phyloP scores from a whole-genome alignment of 2,329 filamentous ascomycete genomes.

The Stagonosporopsis rhizophila region DNA sequence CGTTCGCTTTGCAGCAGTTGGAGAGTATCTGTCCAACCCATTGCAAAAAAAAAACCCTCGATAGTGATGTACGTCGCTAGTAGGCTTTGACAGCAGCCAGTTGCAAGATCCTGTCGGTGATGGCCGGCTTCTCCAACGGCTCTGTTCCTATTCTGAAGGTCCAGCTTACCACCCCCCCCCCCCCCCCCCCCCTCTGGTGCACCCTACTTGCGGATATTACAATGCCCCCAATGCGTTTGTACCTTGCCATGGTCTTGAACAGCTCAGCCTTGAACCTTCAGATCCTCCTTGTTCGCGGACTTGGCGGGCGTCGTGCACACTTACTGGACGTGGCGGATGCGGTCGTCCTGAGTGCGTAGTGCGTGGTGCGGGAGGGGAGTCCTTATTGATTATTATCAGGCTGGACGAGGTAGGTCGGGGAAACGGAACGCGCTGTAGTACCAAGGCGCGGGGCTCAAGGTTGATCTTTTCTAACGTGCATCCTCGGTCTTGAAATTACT shows the following conservation, averaged over 20 bases:
- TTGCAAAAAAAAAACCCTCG: too few species aligned
- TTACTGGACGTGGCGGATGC: slow-evolving; percentile 29
- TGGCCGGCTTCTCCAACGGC: slow-evolving; percentile 27
- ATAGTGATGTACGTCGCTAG: neutral
- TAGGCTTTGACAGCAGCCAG: slow-evolving; percentile 27
- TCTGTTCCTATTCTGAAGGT: slow-evolving; percentile 25
- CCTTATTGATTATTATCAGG: slow-evolving; percentile 49
- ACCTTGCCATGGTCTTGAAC: slow-evolving; percentile 25
- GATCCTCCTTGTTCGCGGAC: slow-evolving; percentile 27
- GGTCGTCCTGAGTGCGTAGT: slow-evolving; percentile 43
- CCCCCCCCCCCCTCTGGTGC: slow-evolving; percentile 12
- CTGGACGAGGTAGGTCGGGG: neutral
- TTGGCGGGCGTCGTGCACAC: slow-evolving; percentile 32
- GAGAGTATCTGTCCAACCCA: too few species aligned
- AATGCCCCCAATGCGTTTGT: slow-evolving; percentile 37
- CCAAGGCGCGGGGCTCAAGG: slow-evolving; percentile 53
- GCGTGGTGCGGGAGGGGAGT: slow-evolving; percentile 57
- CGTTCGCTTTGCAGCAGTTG: too few species aligned
- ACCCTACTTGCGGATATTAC: slow-evolving; percentile 27
- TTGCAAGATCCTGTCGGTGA: slow-evolving; percentile 25
- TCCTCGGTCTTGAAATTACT: slow-evolving; percentile 53
- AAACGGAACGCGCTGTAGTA: neutral
- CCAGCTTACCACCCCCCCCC: slow-evolving; percentile 20
- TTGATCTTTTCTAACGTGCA: slow-evolving; percentile 52
- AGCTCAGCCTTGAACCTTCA: slow-evolving; percentile 25